Evolutionary conservation across 2,329 filamentous ascomycete species (phyloP).

Genomic region (Chaetoscypha palmicola): DNA sequence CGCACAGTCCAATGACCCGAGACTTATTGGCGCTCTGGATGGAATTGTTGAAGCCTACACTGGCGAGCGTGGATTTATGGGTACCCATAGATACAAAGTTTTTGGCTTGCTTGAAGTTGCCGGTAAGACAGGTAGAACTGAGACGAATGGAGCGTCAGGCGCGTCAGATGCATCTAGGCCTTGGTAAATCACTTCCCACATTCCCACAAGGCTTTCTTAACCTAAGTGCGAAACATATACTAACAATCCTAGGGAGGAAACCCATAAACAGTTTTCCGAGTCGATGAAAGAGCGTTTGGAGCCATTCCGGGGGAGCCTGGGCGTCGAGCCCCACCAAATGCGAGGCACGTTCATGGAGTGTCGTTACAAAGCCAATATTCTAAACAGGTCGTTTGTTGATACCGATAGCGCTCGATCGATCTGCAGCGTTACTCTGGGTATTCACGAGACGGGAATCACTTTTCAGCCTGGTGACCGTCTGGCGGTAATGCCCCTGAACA

Average conservation of each 20-base stretch:
- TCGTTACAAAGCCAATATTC: constrained; percentile 41
- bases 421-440: constrained; percentile 43
- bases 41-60: constrained; percentile 50
- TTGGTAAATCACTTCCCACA: constrained; percentile 44
- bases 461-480: constrained; percentile 47
- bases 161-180: constrained; percentile 37
- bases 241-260: no score
- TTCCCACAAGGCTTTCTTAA: no score
- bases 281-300: constrained; percentile 48
- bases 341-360: constrained; percentile 49
- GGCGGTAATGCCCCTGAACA: constrained; percentile 48
- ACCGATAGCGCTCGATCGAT: constrained; percentile 40
- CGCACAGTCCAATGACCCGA: constrained; percentile 40
- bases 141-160: constrained; percentile 45
- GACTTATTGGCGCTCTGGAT: constrained; percentile 46
- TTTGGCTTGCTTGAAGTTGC: constrained; percentile 49
- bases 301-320: constrained; percentile 40
- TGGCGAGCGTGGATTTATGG: constrained; percentile 50
- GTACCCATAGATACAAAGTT: constrained; percentile 49
- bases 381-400: constrained; percentile 41
- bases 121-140: constrained; percentile 45
- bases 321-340: constrained; percentile 46
- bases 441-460: constrained; percentile 46
- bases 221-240: no score
- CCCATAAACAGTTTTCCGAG: constrained; percentile 47